phyloP scores from a whole-genome alignment of 148 eudicot genomes.

The Cornus controversa region DNA sequence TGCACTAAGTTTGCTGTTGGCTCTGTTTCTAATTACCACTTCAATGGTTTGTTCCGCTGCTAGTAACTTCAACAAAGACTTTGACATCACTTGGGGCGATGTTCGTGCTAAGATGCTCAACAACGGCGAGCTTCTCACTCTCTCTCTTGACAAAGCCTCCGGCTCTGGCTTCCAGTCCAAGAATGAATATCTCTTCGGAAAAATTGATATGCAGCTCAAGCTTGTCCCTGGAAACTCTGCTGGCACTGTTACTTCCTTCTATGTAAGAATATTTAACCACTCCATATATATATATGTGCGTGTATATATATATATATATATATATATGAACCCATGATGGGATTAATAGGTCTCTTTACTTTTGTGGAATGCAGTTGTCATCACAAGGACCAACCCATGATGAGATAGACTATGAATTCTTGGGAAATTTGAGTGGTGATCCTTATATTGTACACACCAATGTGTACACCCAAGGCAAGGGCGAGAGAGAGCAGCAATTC shows the following conservation, averaged over 20 bases:
- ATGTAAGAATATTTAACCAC: constrained; percentile 22
- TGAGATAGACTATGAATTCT: constrained; percentile 42
- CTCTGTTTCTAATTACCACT: neutral
- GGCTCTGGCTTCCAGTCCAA: constrained; percentile 35
- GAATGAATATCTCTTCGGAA: constrained; percentile 13
- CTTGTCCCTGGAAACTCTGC: constrained; percentile 32
- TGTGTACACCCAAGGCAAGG: constrained; percentile 35
- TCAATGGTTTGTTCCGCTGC: neutral
- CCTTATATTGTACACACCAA: constrained; percentile 36
- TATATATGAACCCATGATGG: no score
- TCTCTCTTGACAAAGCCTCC: constrained; percentile 25
- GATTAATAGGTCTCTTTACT: neutral
- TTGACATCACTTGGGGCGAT: constrained; percentile 28
- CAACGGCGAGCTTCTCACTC: constrained; percentile 26
- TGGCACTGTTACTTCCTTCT: constrained; percentile 34
- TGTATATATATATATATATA: no score
- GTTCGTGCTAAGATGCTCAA: constrained; percentile 15
- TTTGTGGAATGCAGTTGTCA: constrained; percentile 22
- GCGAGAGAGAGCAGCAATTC: constrained; percentile 39
- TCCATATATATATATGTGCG: no score
- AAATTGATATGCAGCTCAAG: constrained; percentile 23
- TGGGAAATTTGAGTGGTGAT: constrained; percentile 34
- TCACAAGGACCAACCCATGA: constrained; percentile 37
- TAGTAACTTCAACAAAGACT: constrained; percentile 14
- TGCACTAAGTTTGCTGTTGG: neutral